Percentiles rank a stretch among this genome's conserved stretches.
Conservation (phyloP, 805 yeast genomes). For the Yamadazyma nakazawae region DNA sequence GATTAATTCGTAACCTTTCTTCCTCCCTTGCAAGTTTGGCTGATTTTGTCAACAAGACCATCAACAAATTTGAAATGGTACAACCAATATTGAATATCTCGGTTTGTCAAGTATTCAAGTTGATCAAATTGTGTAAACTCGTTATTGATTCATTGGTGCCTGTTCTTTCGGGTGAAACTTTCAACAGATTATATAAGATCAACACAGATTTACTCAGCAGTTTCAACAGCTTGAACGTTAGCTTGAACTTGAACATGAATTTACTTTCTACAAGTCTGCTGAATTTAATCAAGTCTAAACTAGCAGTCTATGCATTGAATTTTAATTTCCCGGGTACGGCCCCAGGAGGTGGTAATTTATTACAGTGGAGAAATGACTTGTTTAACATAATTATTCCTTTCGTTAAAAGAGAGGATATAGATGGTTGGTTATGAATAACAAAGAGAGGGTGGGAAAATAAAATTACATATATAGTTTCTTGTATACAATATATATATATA, state of each 20-base stretch:
- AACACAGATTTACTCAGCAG: slow-evolving; percentile 35
- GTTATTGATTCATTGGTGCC: slow-evolving; percentile 25
- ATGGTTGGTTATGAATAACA: slow-evolving; percentile 32
- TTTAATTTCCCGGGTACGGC: slow-evolving; percentile 15
- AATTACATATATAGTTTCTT: not conserved
- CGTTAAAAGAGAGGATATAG: slow-evolving; percentile 27
- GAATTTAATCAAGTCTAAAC: slow-evolving; percentile 21
- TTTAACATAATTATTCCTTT: slow-evolving; percentile 22
- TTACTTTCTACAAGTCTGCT: slow-evolving; percentile 20
- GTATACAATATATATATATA: not conserved
- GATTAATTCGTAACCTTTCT: slow-evolving; percentile 36
- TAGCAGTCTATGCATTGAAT: slow-evolving; percentile 25
- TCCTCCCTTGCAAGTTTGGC: slow-evolving; percentile 27
- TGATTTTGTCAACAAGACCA: slow-evolving; percentile 22
- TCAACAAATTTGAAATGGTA: slow-evolving; percentile 8
- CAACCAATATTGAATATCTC: slow-evolving; percentile 33
- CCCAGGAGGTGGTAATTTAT: not conserved
- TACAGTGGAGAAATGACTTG: slow-evolving; percentile 21
- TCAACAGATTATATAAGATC: slow-evolving; percentile 30
- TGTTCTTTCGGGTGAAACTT: slow-evolving; percentile 22
- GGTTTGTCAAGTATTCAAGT: slow-evolving; percentile 29
- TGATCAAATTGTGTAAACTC: slow-evolving; percentile 34
- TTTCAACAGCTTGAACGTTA: slow-evolving; percentile 24
- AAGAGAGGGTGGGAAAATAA: too few relatives aligned
- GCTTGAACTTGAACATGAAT: slow-evolving; percentile 7